Conservation (phyloP, 1,139 yeast species). For the Candida pseudoviswanathii region DNA sequence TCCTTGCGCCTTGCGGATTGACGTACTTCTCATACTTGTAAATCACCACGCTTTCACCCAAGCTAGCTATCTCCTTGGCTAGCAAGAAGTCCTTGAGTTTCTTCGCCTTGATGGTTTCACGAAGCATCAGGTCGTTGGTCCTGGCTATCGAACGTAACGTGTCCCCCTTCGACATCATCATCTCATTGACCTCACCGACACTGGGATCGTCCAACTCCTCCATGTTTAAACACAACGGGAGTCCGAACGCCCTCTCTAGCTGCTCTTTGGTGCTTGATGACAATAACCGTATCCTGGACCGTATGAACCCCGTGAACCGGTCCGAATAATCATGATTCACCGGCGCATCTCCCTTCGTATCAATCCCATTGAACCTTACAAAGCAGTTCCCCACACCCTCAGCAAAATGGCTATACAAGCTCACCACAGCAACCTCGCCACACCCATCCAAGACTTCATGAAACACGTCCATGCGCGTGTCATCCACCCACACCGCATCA, state of each 20-base stretch:
- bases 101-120: background rate
- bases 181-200: slow-evolving; percentile 10
- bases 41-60: background rate
- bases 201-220: background rate
- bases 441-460: background rate
- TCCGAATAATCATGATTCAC: background rate
- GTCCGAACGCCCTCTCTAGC: slow-evolving; percentile 8
- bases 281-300: slow-evolving; percentile 5
- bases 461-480: background rate
- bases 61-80: background rate
- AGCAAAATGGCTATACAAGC: background rate
- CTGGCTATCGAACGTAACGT: too few relatives aligned
- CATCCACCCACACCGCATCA: background rate
- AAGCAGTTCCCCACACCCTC: background rate
- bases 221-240: background rate
- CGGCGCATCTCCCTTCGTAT: background rate
- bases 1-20: background rate
- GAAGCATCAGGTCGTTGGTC: too few relatives aligned
- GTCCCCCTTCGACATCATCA: background rate
- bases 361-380: background rate
- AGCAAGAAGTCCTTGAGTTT: background rate
- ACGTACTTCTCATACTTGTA: background rate
- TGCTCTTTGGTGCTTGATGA: background rate
- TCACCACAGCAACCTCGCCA: background rate
- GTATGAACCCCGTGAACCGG: slow-evolving; percentile 4